Evolutionary conservation across 305 asterid genomes (phyloP).

Genomic region (Solanum chacoense): DNA sequence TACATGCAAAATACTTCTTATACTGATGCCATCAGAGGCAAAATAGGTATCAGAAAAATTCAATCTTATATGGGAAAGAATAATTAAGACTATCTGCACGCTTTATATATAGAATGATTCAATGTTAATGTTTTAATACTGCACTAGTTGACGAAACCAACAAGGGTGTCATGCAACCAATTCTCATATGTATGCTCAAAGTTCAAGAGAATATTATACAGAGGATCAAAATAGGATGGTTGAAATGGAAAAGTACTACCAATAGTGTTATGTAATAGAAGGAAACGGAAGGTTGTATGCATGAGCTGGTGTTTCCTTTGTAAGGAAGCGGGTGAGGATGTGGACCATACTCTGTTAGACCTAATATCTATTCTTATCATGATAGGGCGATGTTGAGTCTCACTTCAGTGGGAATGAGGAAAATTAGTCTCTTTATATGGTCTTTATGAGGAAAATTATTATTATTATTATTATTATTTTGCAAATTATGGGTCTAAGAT

Average conservation of each 20-base stretch:
- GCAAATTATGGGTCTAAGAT: neutral
- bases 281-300: neutral
- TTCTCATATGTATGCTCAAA: neutral
- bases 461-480: neutral
- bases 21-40: neutral
- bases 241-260: neutral
- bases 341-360: neutral
- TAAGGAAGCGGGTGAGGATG: neutral
- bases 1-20: neutral
- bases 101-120: neutral
- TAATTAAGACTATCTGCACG: neutral
- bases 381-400: neutral
- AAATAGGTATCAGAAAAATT: neutral
- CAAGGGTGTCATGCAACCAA: neutral
- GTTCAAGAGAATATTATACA: neutral
- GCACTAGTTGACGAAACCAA: neutral
- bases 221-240: neutral
- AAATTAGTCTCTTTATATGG: neutral
- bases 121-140: neutral
- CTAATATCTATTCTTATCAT: neutral
- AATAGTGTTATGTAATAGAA: neutral
- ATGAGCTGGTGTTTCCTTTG: neutral
- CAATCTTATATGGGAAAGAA: neutral
- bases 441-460: neutral
- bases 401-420: neutral